Evolutionary conservation across 805 yeast species (phyloP).

Genomic region (Metschnikowia bowlesiae): DNA sequence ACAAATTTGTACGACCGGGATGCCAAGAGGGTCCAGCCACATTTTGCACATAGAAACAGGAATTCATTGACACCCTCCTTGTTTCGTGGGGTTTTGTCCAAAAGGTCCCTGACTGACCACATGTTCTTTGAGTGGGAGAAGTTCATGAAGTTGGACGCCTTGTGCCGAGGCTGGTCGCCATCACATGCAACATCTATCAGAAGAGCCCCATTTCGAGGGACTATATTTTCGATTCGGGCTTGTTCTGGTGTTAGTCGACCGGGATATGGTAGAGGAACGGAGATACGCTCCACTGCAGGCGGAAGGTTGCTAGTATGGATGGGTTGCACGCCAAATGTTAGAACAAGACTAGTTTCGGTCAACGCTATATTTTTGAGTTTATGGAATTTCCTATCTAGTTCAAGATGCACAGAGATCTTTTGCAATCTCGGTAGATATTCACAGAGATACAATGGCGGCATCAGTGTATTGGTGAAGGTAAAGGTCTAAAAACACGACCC

Average conservation of each 20-base stretch:
- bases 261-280: neutral
- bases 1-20: constrained; percentile 33
- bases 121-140: constrained; percentile 9
- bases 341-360: neutral
- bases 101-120: constrained; percentile 44
- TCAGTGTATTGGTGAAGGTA: neutral
- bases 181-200: neutral
- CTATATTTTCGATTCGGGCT: neutral
- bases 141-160: constrained; percentile 8
- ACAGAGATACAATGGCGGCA: constrained; percentile 10
- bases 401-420: constrained; percentile 11
- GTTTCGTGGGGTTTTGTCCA: constrained; percentile 28
- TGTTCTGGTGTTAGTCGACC: neutral
- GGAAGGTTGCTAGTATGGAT: neutral
- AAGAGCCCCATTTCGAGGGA: neutral
- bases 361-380: neutral
- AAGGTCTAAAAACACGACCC: neutral
- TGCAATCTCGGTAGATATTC: constrained; percentile 16
- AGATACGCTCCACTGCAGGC: neutral
- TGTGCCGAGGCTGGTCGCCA: neutral
- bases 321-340: neutral
- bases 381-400: neutral
- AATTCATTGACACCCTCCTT: constrained; percentile 20
- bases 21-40: constrained; percentile 26
- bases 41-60: constrained; percentile 27